Evolutionary conservation across 2,329 filamentous ascomycete genomes (phyloP).

Genomic region (Fusarium sp.): DNA sequence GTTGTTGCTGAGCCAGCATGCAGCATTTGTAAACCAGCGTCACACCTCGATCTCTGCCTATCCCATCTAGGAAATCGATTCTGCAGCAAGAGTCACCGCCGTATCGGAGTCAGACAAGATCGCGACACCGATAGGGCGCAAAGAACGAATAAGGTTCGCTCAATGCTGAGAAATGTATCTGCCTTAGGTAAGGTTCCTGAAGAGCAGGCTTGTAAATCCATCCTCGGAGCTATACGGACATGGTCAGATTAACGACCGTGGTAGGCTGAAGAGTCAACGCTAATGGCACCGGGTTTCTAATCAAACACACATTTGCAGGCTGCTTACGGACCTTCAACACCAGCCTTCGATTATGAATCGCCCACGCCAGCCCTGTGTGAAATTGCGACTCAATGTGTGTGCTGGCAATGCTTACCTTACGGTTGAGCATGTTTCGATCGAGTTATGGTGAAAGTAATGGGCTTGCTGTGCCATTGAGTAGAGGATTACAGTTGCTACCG

Average conservation of each 20-base stretch:
- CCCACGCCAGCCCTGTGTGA: conserved; percentile 33
- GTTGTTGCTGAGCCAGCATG: conserved; percentile 6
- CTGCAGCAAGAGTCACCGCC: conserved; percentile 28
- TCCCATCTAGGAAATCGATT: conserved; percentile 18
- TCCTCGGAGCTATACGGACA: conserved; percentile 30
- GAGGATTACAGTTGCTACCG: background rate
- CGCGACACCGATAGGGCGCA: conserved; percentile 28
- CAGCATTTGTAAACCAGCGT: conserved; percentile 15
- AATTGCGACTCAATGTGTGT: conserved; percentile 19
- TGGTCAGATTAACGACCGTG: conserved; percentile 12
- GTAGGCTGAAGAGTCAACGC: conserved; percentile 19
- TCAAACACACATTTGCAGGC: conserved; percentile 20
- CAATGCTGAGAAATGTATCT: conserved; percentile 35
- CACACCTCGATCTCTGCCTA: conserved; percentile 11
- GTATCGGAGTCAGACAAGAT: conserved; percentile 16
- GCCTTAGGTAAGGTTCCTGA: conserved; percentile 14
- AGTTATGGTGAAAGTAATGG: background rate
- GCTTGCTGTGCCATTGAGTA: conserved; percentile 5
- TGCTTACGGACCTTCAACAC: conserved; percentile 26
- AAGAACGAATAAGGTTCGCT: conserved; percentile 26
- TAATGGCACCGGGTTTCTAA: conserved; percentile 33
- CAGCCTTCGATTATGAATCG: conserved; percentile 38
- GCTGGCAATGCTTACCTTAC: conserved; percentile 13
- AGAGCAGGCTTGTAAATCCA: conserved; percentile 30
- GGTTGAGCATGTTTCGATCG: background rate